phyloP scores from a whole-genome alignment of 805 yeast genomes.

The Kodamaea fukazawae region DNA sequence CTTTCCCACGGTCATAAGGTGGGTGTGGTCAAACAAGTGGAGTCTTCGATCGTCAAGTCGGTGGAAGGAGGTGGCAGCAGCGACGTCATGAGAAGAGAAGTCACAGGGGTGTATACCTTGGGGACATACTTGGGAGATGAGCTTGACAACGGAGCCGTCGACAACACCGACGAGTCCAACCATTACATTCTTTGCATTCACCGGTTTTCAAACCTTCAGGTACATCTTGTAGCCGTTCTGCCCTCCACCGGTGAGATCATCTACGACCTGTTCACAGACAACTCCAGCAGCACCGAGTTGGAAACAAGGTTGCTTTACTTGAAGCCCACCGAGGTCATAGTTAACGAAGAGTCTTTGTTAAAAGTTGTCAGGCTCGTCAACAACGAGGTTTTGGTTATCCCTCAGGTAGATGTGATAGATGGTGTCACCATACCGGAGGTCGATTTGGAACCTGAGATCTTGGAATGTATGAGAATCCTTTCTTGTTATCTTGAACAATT shows the following conservation, averaged over 20 bases:
- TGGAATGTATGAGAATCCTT: too few species aligned
- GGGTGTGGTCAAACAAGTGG: slow-evolving; percentile 83
- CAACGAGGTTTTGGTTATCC: slow-evolving; percentile 6
- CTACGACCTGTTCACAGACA: slow-evolving; percentile 68
- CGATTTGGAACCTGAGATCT: not conserved
- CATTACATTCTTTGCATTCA: slow-evolving; percentile 48
- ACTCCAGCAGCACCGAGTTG: slow-evolving; percentile 52
- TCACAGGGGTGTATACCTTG: slow-evolving; percentile 71
- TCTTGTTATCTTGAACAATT: slow-evolving; percentile 58
- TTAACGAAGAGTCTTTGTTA: slow-evolving; percentile 21
- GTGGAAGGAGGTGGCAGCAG: slow-evolving; percentile 42
- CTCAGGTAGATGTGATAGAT: not conserved
- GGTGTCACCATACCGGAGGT: not conserved
- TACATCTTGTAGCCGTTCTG: slow-evolving; percentile 59
- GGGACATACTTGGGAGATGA: slow-evolving; percentile 80
- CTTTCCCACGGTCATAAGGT: slow-evolving; percentile 73
- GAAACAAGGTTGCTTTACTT: slow-evolving; percentile 74
- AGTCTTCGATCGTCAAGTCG: slow-evolving; percentile 71
- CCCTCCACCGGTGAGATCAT: slow-evolving; percentile 74
- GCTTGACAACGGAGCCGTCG: slow-evolving; percentile 10
- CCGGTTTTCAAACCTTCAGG: slow-evolving; percentile 19
- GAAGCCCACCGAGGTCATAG: slow-evolving; percentile 71
- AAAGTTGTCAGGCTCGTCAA: slow-evolving; percentile 17
- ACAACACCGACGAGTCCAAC: slow-evolving; percentile 26
- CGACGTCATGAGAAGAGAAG: slow-evolving; percentile 60